Conservation (phyloP, 2,329 filamentous ascomycete genomes). For the Arthrobotrys sinensis region DNA sequence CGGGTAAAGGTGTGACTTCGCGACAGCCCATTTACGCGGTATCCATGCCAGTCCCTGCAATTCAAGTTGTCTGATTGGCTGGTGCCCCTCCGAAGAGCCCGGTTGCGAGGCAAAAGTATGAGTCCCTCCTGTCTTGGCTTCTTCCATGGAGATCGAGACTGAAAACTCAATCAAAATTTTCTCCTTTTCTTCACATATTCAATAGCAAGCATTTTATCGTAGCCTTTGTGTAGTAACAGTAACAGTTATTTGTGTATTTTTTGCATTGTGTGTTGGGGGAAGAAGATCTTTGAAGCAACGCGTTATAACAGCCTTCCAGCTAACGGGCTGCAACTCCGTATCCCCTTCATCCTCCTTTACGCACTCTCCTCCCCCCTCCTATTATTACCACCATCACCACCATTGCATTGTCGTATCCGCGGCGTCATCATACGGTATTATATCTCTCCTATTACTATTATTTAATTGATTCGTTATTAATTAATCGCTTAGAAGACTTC, state of each 20-base stretch:
- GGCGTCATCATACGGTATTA: no score
- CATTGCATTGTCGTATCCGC: no score
- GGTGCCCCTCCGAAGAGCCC: not conserved
- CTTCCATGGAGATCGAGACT: conserved; percentile 21
- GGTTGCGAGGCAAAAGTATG: conserved; percentile 39
- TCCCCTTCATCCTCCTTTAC: not conserved
- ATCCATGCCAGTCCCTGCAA: conserved; percentile 10
- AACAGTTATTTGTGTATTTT: not conserved
- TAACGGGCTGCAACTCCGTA: not conserved
- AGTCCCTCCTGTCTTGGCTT: conserved; percentile 32
- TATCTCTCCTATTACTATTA: no score
- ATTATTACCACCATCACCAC: not conserved
- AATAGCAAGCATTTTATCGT: no score
- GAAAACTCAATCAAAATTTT: not conserved
- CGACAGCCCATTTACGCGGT: conserved; percentile 54
- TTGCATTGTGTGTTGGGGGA: not conserved
- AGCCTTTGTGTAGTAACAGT: no score
- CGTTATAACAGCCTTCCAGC: not conserved
- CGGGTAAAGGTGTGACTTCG: conserved; percentile 57
- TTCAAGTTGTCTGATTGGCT: conserved; percentile 19
- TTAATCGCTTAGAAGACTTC: no score
- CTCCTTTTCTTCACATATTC: conserved; percentile 23
- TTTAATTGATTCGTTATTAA: no score
- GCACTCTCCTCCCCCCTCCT: not conserved
- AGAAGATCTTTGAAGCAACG: not conserved